A percentile compares a stretch with the other conserved stretches of the same genome.
phyloP scores from a whole-genome alignment of 2,329 filamentous ascomycete species.

The Hysterium pulicare region DNA sequence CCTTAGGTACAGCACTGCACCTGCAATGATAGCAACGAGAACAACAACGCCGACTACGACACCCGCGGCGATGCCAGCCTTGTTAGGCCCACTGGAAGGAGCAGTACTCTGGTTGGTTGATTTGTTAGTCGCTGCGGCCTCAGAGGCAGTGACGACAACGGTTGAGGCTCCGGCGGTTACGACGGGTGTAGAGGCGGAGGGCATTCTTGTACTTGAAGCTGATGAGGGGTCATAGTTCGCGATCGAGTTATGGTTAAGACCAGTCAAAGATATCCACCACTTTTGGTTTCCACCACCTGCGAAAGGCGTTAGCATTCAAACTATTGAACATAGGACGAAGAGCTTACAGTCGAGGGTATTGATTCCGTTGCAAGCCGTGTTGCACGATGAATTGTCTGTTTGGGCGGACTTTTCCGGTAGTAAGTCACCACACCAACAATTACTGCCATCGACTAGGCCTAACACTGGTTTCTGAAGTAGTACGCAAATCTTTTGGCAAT shows the following conservation, averaged over 20 bases:
- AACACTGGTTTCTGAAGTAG: conserved; percentile 54
- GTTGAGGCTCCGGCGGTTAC: conserved; percentile 30
- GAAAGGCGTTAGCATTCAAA: conserved; percentile 20
- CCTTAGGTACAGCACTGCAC: conserved; percentile 69
- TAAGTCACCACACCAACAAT: conserved; percentile 71
- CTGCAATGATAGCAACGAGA: conserved; percentile 63
- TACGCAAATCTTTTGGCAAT: conserved; percentile 53
- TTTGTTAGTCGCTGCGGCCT: conserved; percentile 47
- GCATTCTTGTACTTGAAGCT: conserved; percentile 12
- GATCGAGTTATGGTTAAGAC: conserved; percentile 40
- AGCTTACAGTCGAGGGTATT: conserved; percentile 62
- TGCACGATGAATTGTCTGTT: conserved; percentile 60
- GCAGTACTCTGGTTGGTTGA: conserved; percentile 41
- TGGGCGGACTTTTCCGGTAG: conserved; percentile 59
- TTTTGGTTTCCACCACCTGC: conserved; percentile 56
- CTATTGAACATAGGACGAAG: too few relatives aligned
- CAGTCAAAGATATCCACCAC: conserved; percentile 53
- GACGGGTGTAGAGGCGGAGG: conserved; percentile 17
- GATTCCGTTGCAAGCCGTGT: conserved; percentile 63
- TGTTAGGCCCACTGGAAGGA: conserved; percentile 53
- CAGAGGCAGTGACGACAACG: conserved; percentile 30
- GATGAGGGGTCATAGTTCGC: conserved; percentile 29
- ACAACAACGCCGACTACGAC: conserved; percentile 80
- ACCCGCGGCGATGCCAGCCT: conserved; percentile 81
- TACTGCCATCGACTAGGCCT: conserved; percentile 57